Base-by-base conservation (phyloP, 2,329 filamentous ascomycete species). In the Colletotrichum melonis region DNA sequence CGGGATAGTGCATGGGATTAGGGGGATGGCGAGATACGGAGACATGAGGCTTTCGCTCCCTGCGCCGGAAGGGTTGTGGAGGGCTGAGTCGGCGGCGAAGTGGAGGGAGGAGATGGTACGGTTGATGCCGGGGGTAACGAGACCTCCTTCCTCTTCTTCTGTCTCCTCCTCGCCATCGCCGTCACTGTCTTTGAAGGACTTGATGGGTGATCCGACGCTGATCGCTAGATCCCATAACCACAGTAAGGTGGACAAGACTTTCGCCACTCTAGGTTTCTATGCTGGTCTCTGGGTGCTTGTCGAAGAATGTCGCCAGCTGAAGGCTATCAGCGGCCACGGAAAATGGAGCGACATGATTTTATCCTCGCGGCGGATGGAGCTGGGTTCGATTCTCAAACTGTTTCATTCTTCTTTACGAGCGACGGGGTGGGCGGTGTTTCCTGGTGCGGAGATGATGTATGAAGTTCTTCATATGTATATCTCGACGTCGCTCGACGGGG, bases 311-410 rank as follows among this genome's bases (percentile, higher is more conserved):
- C 65, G 26, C 32, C 65, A 63, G 46, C 65, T 68, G n/a, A 52
- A 9, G 14, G 28, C 46, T 8, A 26, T 68, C 57, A 28, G 42
- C 24, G 42, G 30, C 26, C 9, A 55, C 7, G 49, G 57, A 4
- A n/a, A 46, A n/a, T 68, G 65, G 65, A 68, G 65, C 46, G 11
- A 16, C 28, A 62, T 62, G 56, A 68, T 68, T 6, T n/a, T 63
- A 19, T 26, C 56, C 19, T 60, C 65, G n/a, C 26, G 65, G 24
- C 56, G 65, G 14, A 9, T 54, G 3, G 65, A 68, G 30, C 22
- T 68, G 3, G 35, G 14, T 30, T 68, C 32, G 7, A 24, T 42
- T n/a, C 28, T 64, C 26, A 22, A 55, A 30, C n/a, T 35, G 4
- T 55, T 64, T 22, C 11, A n/a, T 2, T 38, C 49, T 5, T 30